A percentile compares a stretch with the other conserved stretches of the same genome.
Evolutionary conservation across 495 filamentous ascomycete species (phyloP).

Genomic region (Daldinia grandis): DNA sequence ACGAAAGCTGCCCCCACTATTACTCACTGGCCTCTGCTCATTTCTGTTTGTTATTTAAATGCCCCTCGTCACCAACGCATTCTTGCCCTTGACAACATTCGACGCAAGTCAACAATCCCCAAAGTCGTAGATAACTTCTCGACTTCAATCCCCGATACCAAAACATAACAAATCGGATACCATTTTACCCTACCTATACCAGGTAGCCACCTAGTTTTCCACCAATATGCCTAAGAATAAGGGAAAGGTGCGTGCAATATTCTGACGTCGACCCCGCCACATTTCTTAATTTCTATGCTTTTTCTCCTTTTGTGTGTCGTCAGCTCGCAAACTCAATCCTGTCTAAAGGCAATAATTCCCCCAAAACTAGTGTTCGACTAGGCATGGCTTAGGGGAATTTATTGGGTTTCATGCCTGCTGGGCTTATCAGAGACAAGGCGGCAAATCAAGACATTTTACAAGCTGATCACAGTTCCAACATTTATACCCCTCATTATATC

Average conservation of each 20-base stretch:
- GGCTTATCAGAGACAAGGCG: not conserved
- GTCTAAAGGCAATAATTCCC: not conserved
- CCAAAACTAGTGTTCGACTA: not conserved
- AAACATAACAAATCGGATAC: slow-evolving; percentile 3
- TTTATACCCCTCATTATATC: slow-evolving; percentile 10
- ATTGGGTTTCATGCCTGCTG: not conserved
- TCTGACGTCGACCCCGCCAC: not conserved
- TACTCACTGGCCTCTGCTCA: slow-evolving; percentile 26
- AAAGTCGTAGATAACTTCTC: slow-evolving; percentile 15
- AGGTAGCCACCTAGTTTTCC: slow-evolving; percentile 1
- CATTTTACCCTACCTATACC: not conserved
- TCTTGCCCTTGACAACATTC: slow-evolving; percentile 21
- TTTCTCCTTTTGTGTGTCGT: slow-evolving; percentile 11
- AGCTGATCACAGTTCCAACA: not conserved
- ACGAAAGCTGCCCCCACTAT: slow-evolving; percentile 27
- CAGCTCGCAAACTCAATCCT: slow-evolving; percentile 8
- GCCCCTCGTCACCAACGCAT: slow-evolving; percentile 37
- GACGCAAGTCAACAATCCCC: slow-evolving; percentile 14
- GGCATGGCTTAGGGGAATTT: not conserved
- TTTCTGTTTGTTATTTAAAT: slow-evolving; percentile 21
- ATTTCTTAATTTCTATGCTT: not conserved
- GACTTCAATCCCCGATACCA: slow-evolving; percentile 1
- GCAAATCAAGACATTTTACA: slow-evolving; percentile 6
- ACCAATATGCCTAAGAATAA: slow-evolving; percentile 95
- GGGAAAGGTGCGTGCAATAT: slow-evolving; percentile 78